Base-by-base conservation (phyloP, 495 filamentous ascomycete genomes). In the Symbiotaphrina buchneri region DNA sequence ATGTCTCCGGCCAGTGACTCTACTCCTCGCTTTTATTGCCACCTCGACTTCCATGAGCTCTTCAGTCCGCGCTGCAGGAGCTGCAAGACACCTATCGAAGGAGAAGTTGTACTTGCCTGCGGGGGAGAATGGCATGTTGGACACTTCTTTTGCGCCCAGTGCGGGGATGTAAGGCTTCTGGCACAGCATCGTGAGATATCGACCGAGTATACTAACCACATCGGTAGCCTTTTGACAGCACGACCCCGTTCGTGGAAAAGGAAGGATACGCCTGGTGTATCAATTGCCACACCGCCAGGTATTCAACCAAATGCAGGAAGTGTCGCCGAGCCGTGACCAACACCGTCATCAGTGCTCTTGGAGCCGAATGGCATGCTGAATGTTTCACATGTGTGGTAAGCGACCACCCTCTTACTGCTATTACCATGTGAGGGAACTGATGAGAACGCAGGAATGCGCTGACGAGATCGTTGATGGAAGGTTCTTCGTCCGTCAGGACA, bases 221-320 rank as follows among this genome's bases (percentile, higher is more conserved):
- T 11, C 14, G 27, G 32, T 35, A 67, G 53, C 82, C 84, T 11
- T 94, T 94, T 48, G 74, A 74, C 46, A 56, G 61, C 10, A 57
- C 64, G 23, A 84, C 70, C 31, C 82, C 83, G 28, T 87, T 92
- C 47, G 87, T 99, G 15, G 90, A 99, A 49, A 92, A 90, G 49
- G 85, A 95, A 40, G 85, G 85, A n/a, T 95, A 90, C 54, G 87
- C 87, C 20, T 99, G 90, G 90, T 99, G 87, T 49, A 65, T 95
- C 10, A 58, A 59, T 21, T 99, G 87, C 49, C 84, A 95, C 55
- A 82, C 80, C 21, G 84, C 83, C 37, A 68, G 90, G 16, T 93
- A 79, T 15, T 73, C 73, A 10, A 70, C 80, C 15, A 83, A 85
- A 50, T 99, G 87, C 48, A 60, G 63, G 30, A 82, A 75, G 43